These are phyloP conservation scores for Echeveria elegans DNA, from an alignment of 164 flowering plant genomes.

Conservation along the genomic window DNA sequence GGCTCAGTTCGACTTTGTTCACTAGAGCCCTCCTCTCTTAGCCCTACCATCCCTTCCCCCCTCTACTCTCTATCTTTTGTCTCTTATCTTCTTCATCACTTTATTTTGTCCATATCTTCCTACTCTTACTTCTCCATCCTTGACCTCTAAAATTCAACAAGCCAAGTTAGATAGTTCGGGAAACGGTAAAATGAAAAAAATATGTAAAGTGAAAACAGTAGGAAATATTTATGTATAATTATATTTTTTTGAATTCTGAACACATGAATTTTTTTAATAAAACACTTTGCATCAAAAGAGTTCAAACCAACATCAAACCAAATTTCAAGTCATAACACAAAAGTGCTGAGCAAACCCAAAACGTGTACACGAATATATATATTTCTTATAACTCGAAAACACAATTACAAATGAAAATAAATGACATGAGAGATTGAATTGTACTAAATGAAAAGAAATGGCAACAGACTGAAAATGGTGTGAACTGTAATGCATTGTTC, in stretches of 20 bases:
- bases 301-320: too few species aligned
- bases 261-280: too few species aligned
- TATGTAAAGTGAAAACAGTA: too few species aligned
- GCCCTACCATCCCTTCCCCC: too few species aligned
- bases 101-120: conserved; percentile 1
- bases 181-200: too few species aligned
- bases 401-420: too few species aligned
- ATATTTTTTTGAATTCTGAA: too few species aligned
- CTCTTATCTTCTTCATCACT: conserved; percentile 1
- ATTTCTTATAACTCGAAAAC: too few species aligned
- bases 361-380: neutral
- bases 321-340: too few species aligned
- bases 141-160: conserved; percentile 4
- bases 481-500: neutral
- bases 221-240: too few species aligned
- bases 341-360: too few species aligned
- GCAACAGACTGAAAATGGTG: neutral
- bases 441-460: neutral
- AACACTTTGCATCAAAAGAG: too few species aligned
- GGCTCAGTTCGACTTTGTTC: conserved; percentile 25
- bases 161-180: neutral
- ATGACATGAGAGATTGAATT: neutral
- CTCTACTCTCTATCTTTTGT: conserved; percentile 1
- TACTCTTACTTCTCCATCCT: neutral
- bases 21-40: conserved; percentile 15